Evolutionary conservation across 306 rosid genomes (phyloP), one percentile per base, ranked within the genome.

Genomic region (Rosa chinensis): DNA sequence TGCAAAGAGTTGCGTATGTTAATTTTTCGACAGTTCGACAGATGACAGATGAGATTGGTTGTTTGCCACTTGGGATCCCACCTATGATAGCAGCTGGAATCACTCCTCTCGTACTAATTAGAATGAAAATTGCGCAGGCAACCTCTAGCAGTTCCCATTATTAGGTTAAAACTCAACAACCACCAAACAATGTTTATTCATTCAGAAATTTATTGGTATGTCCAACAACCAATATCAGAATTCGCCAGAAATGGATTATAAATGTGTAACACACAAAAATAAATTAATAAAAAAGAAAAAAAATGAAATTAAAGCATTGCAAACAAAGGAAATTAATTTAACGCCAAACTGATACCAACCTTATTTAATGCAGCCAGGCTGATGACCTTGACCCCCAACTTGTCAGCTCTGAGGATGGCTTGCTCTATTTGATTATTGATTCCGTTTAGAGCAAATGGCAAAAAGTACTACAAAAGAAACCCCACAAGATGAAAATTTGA

Each of bases 301-400:
- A 68, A 25, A 74, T 12, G 37, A 68, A 35, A 37, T 17, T 17
- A 23, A 25, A 61, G 64, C 35, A 23, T 61, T 10, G 16, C 37
- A 59, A 23, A 59, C 66, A 23, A 20, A 21, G 16, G 69, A 63
- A 63, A 66, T 66, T 75, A 49, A 68, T 14, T 32, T 42, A 7
- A 37, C 13, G 28, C 47, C 56, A 43, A 58, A n/a, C 11, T 12
- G 7, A 40, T 20, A 68, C 92, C 80, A 53, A 96, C 99, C 99
- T 96, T 93, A 87, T 93, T 96, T 76, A 96, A 84, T 58, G 99
- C 99, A 72, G 99, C 97, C 13, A 96, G 94, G 86, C 99, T 96
- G 25, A 96, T 91, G 84, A 96, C 99, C 85, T 89, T 88, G 35
- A 96, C 93, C 2, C 99, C 99, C 64, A 93, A 72, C 77, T 82